These are phyloP conservation scores for Geotrichum citri-aurantii DNA, from an alignment of 1,139 yeast species.

Conservation along the genomic window DNA sequence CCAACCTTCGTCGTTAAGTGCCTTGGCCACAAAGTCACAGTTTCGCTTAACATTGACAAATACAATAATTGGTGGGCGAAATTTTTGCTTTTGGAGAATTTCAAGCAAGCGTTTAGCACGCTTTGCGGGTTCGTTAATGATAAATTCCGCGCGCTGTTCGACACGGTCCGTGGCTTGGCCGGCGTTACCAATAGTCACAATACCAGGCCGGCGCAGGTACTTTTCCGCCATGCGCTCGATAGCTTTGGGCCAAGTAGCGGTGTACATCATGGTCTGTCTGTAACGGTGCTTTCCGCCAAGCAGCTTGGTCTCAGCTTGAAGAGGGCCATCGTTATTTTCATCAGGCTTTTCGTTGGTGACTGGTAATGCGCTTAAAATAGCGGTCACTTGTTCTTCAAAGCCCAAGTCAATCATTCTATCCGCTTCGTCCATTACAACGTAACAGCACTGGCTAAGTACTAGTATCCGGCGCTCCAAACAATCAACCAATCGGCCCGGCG, in stretches of 20 bases:
- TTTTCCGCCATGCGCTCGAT: conserved; percentile 60
- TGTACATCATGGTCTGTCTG: conserved; percentile 76
- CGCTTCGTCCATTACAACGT: conserved; percentile 83
- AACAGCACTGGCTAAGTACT: conserved; percentile 56
- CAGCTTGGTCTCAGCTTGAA: conserved; percentile 20
- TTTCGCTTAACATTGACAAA: conserved; percentile 73
- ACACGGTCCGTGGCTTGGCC: conserved; percentile 60
- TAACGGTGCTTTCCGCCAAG: conserved; percentile 22
- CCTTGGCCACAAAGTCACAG: conserved; percentile 59
- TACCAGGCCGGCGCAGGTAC: conserved; percentile 56
- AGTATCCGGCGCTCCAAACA: conserved; percentile 63
- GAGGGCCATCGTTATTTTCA: conserved; percentile 23
- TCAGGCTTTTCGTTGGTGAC: conserved; percentile 32
- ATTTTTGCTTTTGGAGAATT: conserved; percentile 35
- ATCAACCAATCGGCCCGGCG: conserved; percentile 88
- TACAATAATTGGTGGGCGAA: conserved; percentile 56
- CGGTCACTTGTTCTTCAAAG: conserved; percentile 71
- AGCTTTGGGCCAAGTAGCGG: conserved; percentile 82
- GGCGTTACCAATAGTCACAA: conserved; percentile 59
- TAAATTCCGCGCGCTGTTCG: conserved; percentile 60
- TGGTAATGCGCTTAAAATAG: conserved; percentile 50
- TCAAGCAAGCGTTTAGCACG: conserved; percentile 36
- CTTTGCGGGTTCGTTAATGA: conserved; percentile 37
- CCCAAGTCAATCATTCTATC: conserved; percentile 95
- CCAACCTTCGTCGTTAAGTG: conserved; percentile 45